Evolutionary conservation across 2,329 filamentous ascomycete species (phyloP).

Genomic region (Calonectria honghensis): DNA sequence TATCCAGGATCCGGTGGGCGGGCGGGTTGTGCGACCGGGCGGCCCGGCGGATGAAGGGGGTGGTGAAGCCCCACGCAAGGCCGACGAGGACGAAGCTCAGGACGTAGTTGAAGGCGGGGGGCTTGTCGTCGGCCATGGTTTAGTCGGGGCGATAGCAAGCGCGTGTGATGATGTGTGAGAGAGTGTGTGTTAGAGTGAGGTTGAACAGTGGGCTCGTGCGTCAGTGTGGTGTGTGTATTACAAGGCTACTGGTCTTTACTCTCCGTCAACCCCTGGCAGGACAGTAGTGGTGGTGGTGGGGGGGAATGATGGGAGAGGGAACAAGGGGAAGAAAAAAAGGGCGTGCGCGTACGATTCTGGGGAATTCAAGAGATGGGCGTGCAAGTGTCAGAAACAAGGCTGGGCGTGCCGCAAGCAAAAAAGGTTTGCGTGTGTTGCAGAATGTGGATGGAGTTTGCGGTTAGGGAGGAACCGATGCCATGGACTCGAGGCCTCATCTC

Average conservation of each 20-base stretch:
- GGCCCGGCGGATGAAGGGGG: conserved; percentile 91
- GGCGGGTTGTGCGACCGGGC: conserved; percentile 84
- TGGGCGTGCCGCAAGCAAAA: conserved; percentile 6
- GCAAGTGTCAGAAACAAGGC: background rate
- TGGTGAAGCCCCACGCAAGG: conserved; percentile 94
- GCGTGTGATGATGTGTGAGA: conserved; percentile 7
- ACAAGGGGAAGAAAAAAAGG: background rate
- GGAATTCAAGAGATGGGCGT: conserved; percentile 6
- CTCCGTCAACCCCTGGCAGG: background rate
- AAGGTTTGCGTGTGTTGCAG: conserved; percentile 16
- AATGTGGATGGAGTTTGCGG: conserved; percentile 23
- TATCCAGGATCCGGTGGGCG: conserved; percentile 72
- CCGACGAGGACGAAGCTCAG: conserved; percentile 93
- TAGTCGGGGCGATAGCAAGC: background rate
- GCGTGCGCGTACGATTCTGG: conserved; percentile 19
- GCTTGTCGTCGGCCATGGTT: conserved; percentile 56
- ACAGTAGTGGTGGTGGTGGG: too few species aligned
- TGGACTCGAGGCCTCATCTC: conserved; percentile 31
- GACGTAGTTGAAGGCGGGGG: conserved; percentile 85
- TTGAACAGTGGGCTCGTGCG: conserved; percentile 1
- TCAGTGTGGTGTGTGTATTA: background rate
- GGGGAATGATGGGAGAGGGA: background rate
- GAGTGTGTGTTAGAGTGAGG: background rate
- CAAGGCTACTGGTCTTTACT: background rate
- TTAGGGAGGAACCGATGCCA: conserved; percentile 36